Base-by-base conservation (phyloP, 2,329 filamentous ascomycete species). In the Diaporthe citri region DNA sequence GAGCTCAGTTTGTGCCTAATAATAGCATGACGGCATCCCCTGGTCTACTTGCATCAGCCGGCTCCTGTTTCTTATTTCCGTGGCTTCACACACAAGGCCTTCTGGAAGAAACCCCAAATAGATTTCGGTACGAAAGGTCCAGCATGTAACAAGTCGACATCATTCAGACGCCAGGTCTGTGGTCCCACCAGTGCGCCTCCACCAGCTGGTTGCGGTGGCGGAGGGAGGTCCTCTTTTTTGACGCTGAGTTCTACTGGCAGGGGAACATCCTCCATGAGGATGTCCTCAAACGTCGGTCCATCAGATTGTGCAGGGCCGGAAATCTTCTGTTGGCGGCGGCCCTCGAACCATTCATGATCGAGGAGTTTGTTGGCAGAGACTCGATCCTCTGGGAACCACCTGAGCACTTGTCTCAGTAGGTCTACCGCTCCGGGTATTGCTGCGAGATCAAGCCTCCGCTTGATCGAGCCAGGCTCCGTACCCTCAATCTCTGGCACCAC, bases 271-370 rank as follows among this genome's bases (percentile, higher is more conserved):
- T 67, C 64, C 46, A 67, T 52, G 3, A 28, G 13, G 9, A 52
- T 52, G n/a, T 67, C 64, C 2, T 67, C 64, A 39, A 67, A 67
- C 1, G 22, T 39, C 0, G 64, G 46, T 1, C 64, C 64, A 3
- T 1, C 8, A 2, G 62, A 20, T 15, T 25, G 4, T 9, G 2
- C 0, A 31, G 41, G 4, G 1, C 7, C 20, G 1, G 28, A 9
- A 1, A 0, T 5, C 2, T 28, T 8, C 22, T n/a, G 3, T 3
- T 28, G 22, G 2, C 13, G 31, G 2, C 64, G 31, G 9, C 31
- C 22, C 31, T 39, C 46, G 13, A 67, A 67, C 43, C 64, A 52
- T 9, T 20, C 46, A 39, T 52, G 31, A 3, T 36, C 64, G 12
- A 52, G 46, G 4, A 66, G n/a, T 52, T 28, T 28, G 13, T 25